Percentiles rank a stretch among this genome's conserved stretches.
phyloP scores from a whole-genome alignment of 192 early-diverging fungal species.

The Coemansia sp. region DNA sequence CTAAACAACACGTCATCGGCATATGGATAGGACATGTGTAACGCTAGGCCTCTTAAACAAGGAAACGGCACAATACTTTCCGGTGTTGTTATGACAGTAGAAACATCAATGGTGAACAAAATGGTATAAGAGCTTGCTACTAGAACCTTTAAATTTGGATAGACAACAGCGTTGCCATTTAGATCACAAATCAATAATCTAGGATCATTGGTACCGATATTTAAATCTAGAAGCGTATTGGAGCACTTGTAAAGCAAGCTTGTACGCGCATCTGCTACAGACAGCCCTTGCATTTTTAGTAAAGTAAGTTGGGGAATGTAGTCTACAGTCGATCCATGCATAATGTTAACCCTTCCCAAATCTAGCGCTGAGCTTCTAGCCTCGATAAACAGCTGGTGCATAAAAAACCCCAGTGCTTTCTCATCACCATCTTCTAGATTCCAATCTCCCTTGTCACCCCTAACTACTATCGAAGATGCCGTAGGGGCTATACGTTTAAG shows the following conservation, averaged over 20 bases:
- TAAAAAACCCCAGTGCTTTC: background rate
- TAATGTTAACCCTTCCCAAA: background rate
- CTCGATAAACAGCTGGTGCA: background rate
- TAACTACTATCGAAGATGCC: background rate
- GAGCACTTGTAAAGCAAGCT: background rate
- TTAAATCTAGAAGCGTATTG: background rate
- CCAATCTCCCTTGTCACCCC: background rate
- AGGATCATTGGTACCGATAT: background rate
- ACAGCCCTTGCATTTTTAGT: background rate
- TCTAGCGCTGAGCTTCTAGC: background rate
- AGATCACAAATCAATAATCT: background rate
- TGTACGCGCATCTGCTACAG: background rate
- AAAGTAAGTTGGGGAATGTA: background rate
- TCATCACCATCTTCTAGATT: background rate
- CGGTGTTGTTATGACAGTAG: background rate
- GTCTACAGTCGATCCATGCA: background rate
- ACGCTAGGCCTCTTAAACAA: background rate
- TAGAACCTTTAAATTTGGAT: background rate
- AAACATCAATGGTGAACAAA: background rate
- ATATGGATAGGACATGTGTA: background rate
- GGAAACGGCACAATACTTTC: background rate
- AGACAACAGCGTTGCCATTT: background rate
- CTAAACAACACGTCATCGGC: background rate
- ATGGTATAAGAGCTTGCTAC: background rate
- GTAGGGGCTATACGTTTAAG: background rate